Evolutionary conservation across 2,329 filamentous ascomycete species (phyloP), one percentile per base, ranked within the genome.

Genomic region (Paracoccidioides lutzii): DNA sequence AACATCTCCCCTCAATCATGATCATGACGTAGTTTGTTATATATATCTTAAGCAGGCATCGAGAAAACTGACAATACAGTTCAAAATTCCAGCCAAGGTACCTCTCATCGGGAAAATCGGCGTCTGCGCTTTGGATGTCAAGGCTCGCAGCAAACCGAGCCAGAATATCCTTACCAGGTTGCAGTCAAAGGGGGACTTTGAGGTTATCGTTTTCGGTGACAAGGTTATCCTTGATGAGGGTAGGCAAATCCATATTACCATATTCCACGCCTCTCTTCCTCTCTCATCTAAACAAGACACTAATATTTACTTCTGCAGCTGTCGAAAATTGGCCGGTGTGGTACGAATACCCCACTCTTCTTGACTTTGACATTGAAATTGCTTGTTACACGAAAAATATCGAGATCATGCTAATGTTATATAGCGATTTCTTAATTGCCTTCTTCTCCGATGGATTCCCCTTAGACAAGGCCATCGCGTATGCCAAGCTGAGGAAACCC

Each of bases 391-490:
- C 5, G 4, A 8, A 8, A 2, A 30, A 38, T 32, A 10, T 15
- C 15, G 4, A 45, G n/a, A 44, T 52, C 46, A 51, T 30, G 38
- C 30, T 54, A 50, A 44, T 44, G 3, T 30, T 45, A n/a, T 49
- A 14, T 58, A 79, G 77, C 71, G 93, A 98, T 73, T 98, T 95
- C 65, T 75, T 98, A 55, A 95, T 98, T 65, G 95, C 90, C 3
- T 98, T 98, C 74, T 98, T 97, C 72, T 97, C 91, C 0, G 91
- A 96, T 69, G 93, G 93, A 0, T 98, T 98, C 63, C 93, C 93
- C 0, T 75, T 98, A 49, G 90, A 97, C 62, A 98, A 98, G 69
- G 93, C 94, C 4, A 95, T 98, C 64, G 88, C 90, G 38, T 98
- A 98, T 70, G 88, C 90, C 59, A 89, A 90, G 65, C 81, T 95